A percentile compares a stretch with the other conserved stretches of the same genome.
phyloP scores from a whole-genome alignment of 73 alveolate genomes.

The Symbiodinium natans region DNA sequence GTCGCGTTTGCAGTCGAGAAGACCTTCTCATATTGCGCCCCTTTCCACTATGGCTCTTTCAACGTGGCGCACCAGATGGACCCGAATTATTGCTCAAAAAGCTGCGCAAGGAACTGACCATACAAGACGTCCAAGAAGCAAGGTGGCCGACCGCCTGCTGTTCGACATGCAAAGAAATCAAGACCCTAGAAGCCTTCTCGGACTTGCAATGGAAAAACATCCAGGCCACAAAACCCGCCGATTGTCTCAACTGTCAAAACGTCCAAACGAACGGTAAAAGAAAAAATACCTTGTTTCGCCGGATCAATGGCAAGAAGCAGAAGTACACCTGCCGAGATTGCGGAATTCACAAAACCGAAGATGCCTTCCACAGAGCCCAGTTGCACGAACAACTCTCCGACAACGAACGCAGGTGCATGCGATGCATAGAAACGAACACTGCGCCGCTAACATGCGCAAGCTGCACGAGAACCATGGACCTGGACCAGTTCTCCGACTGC shows the following conservation, averaged over 20 bases:
- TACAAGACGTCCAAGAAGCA: background rate
- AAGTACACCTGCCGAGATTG: too few relatives aligned
- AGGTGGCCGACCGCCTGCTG: background rate
- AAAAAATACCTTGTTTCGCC: too few relatives aligned
- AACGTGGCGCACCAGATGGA: conserved; percentile 6
- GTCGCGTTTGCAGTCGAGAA: background rate
- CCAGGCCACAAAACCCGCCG: background rate
- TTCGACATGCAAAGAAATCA: background rate
- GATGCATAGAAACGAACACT: too few relatives aligned
- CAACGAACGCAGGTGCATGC: too few relatives aligned
- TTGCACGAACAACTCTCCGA: too few relatives aligned
- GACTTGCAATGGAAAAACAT: background rate
- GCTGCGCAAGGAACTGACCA: background rate
- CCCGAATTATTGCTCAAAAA: background rate
- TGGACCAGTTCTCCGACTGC: too few relatives aligned
- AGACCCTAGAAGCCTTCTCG: background rate
- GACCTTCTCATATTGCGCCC: conserved; percentile 44
- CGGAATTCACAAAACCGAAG: too few relatives aligned
- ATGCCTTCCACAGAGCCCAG: too few relatives aligned
- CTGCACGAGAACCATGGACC: too few relatives aligned
- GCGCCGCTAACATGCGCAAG: too few relatives aligned
- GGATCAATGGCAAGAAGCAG: too few relatives aligned
- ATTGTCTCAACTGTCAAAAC: background rate
- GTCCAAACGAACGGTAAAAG: too few relatives aligned
- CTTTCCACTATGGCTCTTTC: background rate